Evolutionary conservation across 768 basidiomycete genomes (phyloP), one percentile per base, ranked within the genome.

Genomic region (Rhodotorula kratochvilovae): DNA sequence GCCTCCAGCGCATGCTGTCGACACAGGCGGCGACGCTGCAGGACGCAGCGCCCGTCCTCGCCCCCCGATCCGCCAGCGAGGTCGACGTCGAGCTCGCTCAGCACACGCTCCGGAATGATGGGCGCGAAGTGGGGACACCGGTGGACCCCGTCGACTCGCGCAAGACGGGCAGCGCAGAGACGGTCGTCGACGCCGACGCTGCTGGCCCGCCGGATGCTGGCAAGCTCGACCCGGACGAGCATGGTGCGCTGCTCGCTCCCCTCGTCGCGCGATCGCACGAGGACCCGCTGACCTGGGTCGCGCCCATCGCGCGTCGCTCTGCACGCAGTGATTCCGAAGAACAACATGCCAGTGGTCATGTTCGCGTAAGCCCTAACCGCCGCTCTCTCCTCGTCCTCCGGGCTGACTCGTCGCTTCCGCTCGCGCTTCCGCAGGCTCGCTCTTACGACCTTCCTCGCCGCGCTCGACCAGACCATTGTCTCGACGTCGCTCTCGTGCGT

Each of bases 401-500:
- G 5, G 8, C 48, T 50, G 25, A 53, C 51, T 29, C 13, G 16
- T 16, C 19, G 5, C 17, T 35, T 35, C 16, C 21, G 27, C 15
- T 12, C 31, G 33, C 54, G 25, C n/a, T 2, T 7, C 7, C 39
- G 17, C 46, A 67, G 65, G 3, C 60, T 67, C 31, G 58, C 70
- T 19, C 55, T 77, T 2, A 61, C 58, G 10, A 67, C 68, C 33
- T 75, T 77, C 39, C n/a, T 78, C 36, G 83, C 85, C 1, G 85
- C 85, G 21, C 78, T 85, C 45, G 85, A 85, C 71, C 84, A 43
- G 45, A 57, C 54, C 12, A 61, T 62, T 62, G 86, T 89, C 19
- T 86, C 88, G 17, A 90, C 89, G 13, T 89, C 89, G n/a, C 80
- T 90, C 42, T 89, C 89, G 2, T 39, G 39, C 39, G 39, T 39